Conservation (phyloP, 768 basidiomycete species). For the Trametes punicea region DNA sequence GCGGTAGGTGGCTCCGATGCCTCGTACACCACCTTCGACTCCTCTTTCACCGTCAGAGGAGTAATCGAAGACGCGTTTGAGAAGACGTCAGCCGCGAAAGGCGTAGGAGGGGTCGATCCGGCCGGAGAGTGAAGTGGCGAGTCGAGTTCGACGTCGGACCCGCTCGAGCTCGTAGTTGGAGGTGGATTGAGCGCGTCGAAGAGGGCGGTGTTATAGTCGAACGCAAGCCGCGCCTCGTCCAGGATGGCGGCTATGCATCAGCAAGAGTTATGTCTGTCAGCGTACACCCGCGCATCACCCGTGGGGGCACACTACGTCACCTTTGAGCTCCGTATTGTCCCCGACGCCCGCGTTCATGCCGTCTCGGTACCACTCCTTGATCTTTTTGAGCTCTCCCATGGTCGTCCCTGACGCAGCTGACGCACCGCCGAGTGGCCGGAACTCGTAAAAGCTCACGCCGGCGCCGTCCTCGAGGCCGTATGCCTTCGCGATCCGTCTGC, state of each 20-base stretch:
- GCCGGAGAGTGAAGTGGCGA: slow-evolving; percentile 12
- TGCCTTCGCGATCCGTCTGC: slow-evolving; percentile 58
- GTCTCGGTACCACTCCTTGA: slow-evolving; percentile 67
- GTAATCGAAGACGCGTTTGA: background rate
- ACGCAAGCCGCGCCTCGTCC: slow-evolving; percentile 33
- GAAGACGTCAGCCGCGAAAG: slow-evolving; percentile 3
- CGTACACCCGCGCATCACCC: background rate
- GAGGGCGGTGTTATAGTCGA: slow-evolving; percentile 33
- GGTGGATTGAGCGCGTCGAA: slow-evolving; percentile 29
- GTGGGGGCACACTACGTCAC: slow-evolving; percentile 14
- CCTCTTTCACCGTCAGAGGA: background rate
- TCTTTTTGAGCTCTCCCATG: slow-evolving; percentile 62
- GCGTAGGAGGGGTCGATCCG: slow-evolving; percentile 3
- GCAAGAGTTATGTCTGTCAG: background rate
- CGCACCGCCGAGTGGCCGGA: slow-evolving; percentile 49
- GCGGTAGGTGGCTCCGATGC: background rate
- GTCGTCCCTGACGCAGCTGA: slow-evolving; percentile 37
- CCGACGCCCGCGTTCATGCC: slow-evolving; percentile 39
- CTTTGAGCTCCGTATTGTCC: slow-evolving; percentile 32
- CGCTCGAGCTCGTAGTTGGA: background rate
- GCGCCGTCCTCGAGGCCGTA: slow-evolving; percentile 55
- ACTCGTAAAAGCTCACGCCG: slow-evolving; percentile 63
- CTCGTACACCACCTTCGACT: slow-evolving; percentile 15
- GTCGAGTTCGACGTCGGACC: slow-evolving; percentile 5
- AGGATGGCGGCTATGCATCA: slow-evolving; percentile 24